Evolutionary conservation across 177 flowering plant species (phyloP).

Genomic region (Vitis hybrid): DNA sequence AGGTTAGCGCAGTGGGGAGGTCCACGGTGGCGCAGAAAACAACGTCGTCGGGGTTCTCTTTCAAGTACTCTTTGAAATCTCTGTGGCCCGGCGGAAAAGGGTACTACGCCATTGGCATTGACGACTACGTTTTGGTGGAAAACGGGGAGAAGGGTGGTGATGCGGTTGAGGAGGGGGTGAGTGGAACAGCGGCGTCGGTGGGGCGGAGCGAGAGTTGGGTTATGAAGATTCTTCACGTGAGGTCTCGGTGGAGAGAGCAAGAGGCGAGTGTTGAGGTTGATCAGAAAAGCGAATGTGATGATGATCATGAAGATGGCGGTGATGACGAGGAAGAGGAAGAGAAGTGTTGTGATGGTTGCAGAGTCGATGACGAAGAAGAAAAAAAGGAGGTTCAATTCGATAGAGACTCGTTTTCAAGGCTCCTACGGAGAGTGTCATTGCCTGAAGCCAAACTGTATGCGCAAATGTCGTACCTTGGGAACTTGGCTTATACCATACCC

Average conservation of each 20-base stretch:
- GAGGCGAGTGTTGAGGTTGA: slow-evolving; percentile 7
- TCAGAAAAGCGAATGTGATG: no score
- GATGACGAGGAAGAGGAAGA: slow-evolving; percentile 29
- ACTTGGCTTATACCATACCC: slow-evolving; percentile 67
- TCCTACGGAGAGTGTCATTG: slow-evolving; percentile 69
- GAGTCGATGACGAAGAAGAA: slow-evolving; percentile 28
- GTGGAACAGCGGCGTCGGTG: slow-evolving; percentile 2
- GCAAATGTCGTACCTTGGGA: slow-evolving; percentile 80
- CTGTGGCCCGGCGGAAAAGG: slow-evolving; percentile 43
- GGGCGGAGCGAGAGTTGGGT: slow-evolving; percentile 60
- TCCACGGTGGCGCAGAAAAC: slow-evolving; percentile 19
- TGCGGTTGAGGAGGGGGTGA: slow-evolving; percentile 11
- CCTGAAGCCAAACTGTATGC: slow-evolving; percentile 73
- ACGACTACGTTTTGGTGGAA: slow-evolving; percentile 49
- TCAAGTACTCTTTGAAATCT: slow-evolving; percentile 50
- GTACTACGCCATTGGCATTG: slow-evolving; percentile 36
- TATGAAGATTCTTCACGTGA: slow-evolving; percentile 59
- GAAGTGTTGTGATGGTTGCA: slow-evolving; percentile 38
- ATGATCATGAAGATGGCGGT: not conserved
- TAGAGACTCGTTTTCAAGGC: slow-evolving; percentile 62
- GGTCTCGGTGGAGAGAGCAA: slow-evolving; percentile 43
- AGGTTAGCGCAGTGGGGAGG: slow-evolving; percentile 35
- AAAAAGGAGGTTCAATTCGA: slow-evolving; percentile 45
- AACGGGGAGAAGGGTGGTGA: slow-evolving; percentile 13
- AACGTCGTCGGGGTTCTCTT: slow-evolving; percentile 46